These are phyloP conservation scores for Kwoniella sp. DNA, from an alignment of 768 basidiomycete species.

Conservation along the genomic window DNA sequence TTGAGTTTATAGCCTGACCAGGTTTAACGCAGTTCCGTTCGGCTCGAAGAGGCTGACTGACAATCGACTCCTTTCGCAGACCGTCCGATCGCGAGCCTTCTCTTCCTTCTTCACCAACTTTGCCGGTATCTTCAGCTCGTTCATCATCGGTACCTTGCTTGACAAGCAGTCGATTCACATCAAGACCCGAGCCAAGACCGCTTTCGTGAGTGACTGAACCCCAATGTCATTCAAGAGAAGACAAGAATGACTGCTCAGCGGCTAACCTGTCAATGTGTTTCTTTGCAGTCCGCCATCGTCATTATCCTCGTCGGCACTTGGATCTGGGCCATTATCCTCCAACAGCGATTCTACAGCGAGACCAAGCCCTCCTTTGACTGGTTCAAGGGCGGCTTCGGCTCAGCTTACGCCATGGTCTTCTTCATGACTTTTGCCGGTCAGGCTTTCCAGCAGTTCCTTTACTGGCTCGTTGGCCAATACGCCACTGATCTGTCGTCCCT, in stretches of 20 bases:
- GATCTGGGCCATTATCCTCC: slow-evolving; percentile 45
- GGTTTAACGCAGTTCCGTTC: no score
- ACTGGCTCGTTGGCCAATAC: slow-evolving; percentile 46
- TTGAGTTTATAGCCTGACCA: no score
- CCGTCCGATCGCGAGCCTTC: slow-evolving; percentile 40
- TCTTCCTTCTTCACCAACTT: slow-evolving; percentile 48
- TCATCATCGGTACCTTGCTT: slow-evolving; percentile 37
- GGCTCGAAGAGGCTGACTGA: no score
- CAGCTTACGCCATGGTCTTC: slow-evolving; percentile 35
- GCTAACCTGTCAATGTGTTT: not conserved
- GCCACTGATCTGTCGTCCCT: slow-evolving; percentile 33
- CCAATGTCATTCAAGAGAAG: no score
- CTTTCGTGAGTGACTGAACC: slow-evolving; percentile 28
- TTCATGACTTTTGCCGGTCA: slow-evolving; percentile 45
- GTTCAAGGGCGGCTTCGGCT: slow-evolving; percentile 26
- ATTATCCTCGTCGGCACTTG: slow-evolving; percentile 37
- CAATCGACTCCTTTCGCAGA: slow-evolving; percentile 16
- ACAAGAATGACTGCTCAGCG: no score
- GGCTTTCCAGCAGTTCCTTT: slow-evolving; percentile 42
- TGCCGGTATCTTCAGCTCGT: slow-evolving; percentile 46
- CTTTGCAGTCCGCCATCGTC: slow-evolving; percentile 27
- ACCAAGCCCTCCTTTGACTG: slow-evolving; percentile 29
- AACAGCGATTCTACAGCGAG: slow-evolving; percentile 33
- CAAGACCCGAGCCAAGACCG: slow-evolving; percentile 29
- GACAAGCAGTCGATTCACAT: slow-evolving; percentile 37